phyloP scores from a whole-genome alignment of 495 filamentous ascomycete species.

The Penicillium dipodomyicola region DNA sequence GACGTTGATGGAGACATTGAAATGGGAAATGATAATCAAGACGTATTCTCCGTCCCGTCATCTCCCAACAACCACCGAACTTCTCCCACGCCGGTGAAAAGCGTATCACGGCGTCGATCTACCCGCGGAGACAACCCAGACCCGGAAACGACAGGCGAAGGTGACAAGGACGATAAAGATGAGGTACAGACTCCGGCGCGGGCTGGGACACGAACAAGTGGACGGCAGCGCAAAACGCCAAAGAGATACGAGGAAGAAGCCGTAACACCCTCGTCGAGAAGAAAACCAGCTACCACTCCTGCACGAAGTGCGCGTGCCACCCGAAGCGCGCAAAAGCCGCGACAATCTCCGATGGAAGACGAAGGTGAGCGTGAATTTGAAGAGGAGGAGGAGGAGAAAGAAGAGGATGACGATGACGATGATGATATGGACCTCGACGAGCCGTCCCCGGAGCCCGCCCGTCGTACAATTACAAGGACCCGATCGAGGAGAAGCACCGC shows the following conservation, averaged over 20 bases:
- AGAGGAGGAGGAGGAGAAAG: constrained; percentile 21
- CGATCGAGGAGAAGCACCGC: constrained; percentile 31
- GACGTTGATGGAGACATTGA: constrained; percentile 40
- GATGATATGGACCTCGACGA: constrained; percentile 26
- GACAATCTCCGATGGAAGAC: constrained; percentile 14
- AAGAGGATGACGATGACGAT: constrained; percentile 16
- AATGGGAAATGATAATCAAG: constrained; percentile 29
- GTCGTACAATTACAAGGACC: constrained; percentile 24
- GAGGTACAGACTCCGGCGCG: constrained; percentile 27
- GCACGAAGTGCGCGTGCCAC: constrained; percentile 21
- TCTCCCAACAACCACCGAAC: constrained; percentile 20
- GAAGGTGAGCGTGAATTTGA: constrained; percentile 16
- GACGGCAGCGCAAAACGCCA: constrained; percentile 42
- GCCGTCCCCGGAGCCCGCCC: constrained; percentile 20
- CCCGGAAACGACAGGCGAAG: constrained; percentile 7
- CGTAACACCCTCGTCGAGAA: constrained; percentile 25
- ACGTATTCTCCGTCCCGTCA: constrained; percentile 20
- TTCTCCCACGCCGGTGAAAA: constrained; percentile 18
- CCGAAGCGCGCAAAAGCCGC: constrained; percentile 27
- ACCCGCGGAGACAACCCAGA: constrained; percentile 17
- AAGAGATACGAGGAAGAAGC: constrained; percentile 36
- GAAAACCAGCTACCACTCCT: constrained; percentile 25
- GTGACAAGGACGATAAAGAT: constrained; percentile 11
- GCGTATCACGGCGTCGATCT: constrained; percentile 30
- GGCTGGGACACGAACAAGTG: constrained; percentile 36